These are phyloP conservation scores for Arachis monticola DNA, from an alignment of 331 rosid genomes.

Conservation along the genomic window DNA sequence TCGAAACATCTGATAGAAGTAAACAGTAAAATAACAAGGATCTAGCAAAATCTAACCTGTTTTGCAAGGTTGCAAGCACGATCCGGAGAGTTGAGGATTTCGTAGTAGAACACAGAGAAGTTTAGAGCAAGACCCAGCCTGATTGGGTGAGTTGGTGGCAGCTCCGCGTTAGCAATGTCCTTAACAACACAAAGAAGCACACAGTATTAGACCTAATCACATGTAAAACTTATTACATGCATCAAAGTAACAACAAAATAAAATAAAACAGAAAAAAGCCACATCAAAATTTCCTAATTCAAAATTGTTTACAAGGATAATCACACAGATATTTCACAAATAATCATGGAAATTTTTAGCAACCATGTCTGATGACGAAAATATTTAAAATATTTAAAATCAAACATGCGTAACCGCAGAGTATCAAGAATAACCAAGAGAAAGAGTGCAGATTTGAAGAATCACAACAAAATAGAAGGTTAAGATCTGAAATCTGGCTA, in stretches of 20 bases:
- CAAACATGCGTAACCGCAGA: background rate
- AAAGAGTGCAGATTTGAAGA: background rate
- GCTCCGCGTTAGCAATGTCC: constrained; percentile 90
- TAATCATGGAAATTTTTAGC: background rate
- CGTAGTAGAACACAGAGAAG: constrained; percentile 90
- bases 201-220: background rate
- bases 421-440: background rate
- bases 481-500: constrained; percentile 11
- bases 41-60: constrained; percentile 61
- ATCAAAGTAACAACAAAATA: background rate
- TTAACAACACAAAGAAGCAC: constrained; percentile 33
- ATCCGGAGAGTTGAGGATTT: constrained; percentile 93
- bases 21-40: background rate
- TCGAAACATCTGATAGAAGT: constrained; percentile 5
- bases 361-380: background rate
- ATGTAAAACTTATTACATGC: background rate
- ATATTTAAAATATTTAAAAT: background rate
- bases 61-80: constrained; percentile 98
- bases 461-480: background rate
- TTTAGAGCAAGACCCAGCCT: constrained; percentile 96
- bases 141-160: constrained; percentile 96
- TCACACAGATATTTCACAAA: background rate
- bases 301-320: background rate
- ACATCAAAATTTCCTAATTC: constrained; percentile 3
- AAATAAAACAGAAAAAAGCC: background rate